Evolutionary conservation across 305 asterid genomes (phyloP).

Genomic region (Rubia tinctorum): DNA sequence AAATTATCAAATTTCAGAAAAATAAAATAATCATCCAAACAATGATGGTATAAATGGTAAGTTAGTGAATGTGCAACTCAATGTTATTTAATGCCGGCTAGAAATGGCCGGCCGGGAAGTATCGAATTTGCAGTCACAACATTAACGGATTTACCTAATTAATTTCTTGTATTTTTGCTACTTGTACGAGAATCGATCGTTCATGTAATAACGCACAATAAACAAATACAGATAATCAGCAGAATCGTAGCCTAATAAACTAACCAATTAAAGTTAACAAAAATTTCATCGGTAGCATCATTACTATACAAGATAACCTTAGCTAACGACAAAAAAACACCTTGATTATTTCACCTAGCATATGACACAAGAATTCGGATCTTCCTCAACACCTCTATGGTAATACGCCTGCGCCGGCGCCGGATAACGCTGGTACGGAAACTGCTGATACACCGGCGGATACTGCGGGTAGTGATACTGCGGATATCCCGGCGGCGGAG

Average conservation of each 20-base stretch:
- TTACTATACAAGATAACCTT: conserved; percentile 10
- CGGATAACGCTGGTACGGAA: conserved; percentile 30
- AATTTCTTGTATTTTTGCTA: neutral
- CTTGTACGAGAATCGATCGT: neutral
- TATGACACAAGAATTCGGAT: conserved; percentile 77
- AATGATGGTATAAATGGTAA: no score
- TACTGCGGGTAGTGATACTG: neutral
- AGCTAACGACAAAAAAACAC: neutral
- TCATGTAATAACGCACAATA: neutral
- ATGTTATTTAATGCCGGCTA: neutral
- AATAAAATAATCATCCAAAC: no score
- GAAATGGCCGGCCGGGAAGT: neutral
- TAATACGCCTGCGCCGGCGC: conserved; percentile 38
- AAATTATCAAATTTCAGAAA: no score
- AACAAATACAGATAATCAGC: neutral
- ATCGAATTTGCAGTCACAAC: neutral
- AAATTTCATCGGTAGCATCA: neutral
- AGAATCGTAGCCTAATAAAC: neutral
- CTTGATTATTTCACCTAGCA: conserved; percentile 19
- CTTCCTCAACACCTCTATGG: conserved; percentile 50
- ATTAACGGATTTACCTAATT: neutral
- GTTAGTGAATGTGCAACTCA: neutral
- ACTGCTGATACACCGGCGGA: conserved; percentile 3
- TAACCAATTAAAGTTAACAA: no score
- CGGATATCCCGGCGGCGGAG: conserved; percentile 11